Evolutionary conservation across 2,329 filamentous ascomycete genomes (phyloP).

Genomic region (Beauveria caledonica): DNA sequence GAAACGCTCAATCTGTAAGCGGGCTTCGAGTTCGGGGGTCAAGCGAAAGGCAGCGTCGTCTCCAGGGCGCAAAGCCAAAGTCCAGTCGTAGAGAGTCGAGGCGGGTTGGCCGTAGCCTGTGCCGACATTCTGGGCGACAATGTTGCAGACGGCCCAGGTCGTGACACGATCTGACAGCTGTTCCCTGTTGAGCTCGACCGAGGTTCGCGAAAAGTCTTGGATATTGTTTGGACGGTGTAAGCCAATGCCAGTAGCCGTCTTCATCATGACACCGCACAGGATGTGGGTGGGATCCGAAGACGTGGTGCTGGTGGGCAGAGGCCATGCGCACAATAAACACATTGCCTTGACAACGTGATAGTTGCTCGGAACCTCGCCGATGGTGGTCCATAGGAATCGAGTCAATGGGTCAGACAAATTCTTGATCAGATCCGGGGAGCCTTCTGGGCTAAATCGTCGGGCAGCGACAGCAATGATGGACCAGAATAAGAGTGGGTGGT

Average conservation of each 20-base stretch:
- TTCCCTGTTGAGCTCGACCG: constrained; percentile 66
- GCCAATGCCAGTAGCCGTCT: constrained; percentile 75
- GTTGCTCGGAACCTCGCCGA: constrained; percentile 68
- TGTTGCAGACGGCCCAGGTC: constrained; percentile 80
- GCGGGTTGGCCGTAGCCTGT: constrained; percentile 78
- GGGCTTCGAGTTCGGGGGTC: constrained; percentile 54
- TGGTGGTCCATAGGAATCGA: constrained; percentile 66
- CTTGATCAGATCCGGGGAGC: constrained; percentile 55
- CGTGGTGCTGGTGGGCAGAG: constrained; percentile 72
- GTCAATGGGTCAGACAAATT: constrained; percentile 61
- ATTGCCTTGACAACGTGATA: constrained; percentile 77
- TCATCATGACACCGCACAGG: constrained; percentile 77
- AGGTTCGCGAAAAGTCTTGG: constrained; percentile 73
- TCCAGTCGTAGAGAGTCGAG: constrained; percentile 70
- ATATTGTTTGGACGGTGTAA: constrained; percentile 74
- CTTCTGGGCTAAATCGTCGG: constrained; percentile 51
- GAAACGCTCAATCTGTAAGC: constrained; percentile 65
- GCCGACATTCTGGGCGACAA: constrained; percentile 73
- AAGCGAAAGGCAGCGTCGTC: constrained; percentile 52
- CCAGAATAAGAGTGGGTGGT: constrained; percentile 81
- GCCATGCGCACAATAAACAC: constrained; percentile 74
- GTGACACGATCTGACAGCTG: constrained; percentile 70
- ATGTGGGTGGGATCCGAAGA: constrained; percentile 76
- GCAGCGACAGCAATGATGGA: constrained; percentile 68
- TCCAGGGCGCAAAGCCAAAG: constrained; percentile 51